A percentile compares a stretch with the other conserved stretches of the same genome.
These are phyloP conservation scores for Inga oerstediana DNA, from an alignment of 306 rosid species.

Conservation along the genomic window DNA sequence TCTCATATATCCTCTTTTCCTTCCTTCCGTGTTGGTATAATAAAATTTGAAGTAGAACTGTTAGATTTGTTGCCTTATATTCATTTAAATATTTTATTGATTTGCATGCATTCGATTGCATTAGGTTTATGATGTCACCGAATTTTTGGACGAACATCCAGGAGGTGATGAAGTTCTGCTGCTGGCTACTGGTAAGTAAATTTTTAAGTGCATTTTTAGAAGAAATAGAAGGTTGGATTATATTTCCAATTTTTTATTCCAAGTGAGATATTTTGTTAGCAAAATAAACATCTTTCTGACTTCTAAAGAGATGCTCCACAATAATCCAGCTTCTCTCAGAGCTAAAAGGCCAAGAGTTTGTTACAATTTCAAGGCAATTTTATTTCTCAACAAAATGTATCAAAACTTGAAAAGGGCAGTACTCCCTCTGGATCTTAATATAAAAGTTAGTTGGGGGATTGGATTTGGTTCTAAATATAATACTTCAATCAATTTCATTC, in stretches of 20 bases:
- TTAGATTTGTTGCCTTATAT: conserved; percentile 1
- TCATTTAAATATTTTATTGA: not conserved
- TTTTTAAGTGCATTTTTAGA: conserved; percentile 12
- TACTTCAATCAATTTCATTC: no score
- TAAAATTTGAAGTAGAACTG: not conserved
- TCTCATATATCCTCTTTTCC: not conserved
- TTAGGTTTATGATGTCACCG: conserved; percentile 88
- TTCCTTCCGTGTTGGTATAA: not conserved
- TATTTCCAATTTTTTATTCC: not conserved
- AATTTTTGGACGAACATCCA: conserved; percentile 91
- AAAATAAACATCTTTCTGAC: not conserved
- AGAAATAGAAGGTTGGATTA: not conserved
- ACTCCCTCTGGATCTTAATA: not conserved
- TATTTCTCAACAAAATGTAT: not conserved
- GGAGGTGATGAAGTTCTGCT: conserved; percentile 93
- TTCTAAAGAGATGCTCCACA: not conserved
- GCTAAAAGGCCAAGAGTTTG: not conserved
- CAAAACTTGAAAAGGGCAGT: not conserved
- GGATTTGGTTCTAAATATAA: no score
- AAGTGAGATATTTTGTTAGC: not conserved
- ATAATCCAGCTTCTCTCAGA: not conserved
- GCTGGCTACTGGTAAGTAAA: conserved; percentile 63
- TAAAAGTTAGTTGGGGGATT: no score
- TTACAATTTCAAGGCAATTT: not conserved
- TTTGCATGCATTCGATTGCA: conserved; percentile 14